Base-by-base conservation (phyloP, 2,329 filamentous ascomycete genomes). In the Ophiocordyceps sinensis region DNA sequence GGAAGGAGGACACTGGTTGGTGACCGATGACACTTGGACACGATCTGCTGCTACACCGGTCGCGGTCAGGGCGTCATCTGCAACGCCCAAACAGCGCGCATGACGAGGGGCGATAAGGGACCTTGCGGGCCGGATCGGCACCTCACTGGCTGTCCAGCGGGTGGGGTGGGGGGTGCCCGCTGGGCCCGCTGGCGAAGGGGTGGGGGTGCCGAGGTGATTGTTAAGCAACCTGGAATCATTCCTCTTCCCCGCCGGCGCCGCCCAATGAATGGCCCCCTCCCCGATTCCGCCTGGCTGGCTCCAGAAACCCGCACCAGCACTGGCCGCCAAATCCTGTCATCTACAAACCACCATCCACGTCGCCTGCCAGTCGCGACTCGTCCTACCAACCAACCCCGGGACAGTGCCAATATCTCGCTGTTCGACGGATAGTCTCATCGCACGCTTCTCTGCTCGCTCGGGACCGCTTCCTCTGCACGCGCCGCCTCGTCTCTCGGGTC, bases 231-330 rank as follows among this genome's bases (percentile, higher is more conserved):
- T 15, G 32, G n/a, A 15, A 15, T 15, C 14, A 15, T n/a, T 8
- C 8, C 31, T 15, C n/a, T 8, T 8, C 31, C 31, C 13, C 31
- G 31, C 13, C 8, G 14, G 3, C 11, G 31, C 15, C 31, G 32
- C n/a, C 32, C 14, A 17, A 35, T 35, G 32, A 35, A 35, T 35
- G 32, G 12, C 23, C 23, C 23, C 23, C 39, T 39, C 30, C 31
- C 30, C 35, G n/a, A 15, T 39, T 26, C 21, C 26, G 36, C 38
- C 34, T 13, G 28, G 30, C 35, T 39, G 13, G 26, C 38, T 31
- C 26, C n/a, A 37, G 45, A 45, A 43, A 43, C 30, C 38, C 39
- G 34, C 34, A 30, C 37, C 37, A n/a, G n/a, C n/a, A n/a, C n/a
- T n/a, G n/a, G n/a, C n/a, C n/a, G n/a, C n/a, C n/a, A n/a, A 19